These are phyloP conservation scores for Pseudozyma tsukubaensis DNA, from an alignment of 1,284 basidiomycete species.

Conservation along the genomic window DNA sequence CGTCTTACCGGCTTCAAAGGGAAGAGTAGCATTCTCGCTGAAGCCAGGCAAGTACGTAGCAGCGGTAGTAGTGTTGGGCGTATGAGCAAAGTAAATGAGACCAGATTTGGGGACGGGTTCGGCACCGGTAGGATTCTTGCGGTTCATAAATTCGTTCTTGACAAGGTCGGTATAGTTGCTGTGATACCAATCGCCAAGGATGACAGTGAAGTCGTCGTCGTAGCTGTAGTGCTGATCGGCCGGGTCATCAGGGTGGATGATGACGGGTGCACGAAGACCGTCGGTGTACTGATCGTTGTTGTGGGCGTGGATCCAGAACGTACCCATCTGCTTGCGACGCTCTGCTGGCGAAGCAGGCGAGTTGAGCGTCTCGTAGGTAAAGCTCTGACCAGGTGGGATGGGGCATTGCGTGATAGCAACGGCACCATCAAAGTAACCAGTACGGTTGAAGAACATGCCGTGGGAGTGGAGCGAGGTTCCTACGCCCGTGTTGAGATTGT, in stretches of 20 bases:
- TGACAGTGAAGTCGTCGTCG: constrained; percentile 89
- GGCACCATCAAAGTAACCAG: constrained; percentile 59
- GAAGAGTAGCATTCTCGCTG: constrained; percentile 85
- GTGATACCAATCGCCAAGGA: constrained; percentile 80
- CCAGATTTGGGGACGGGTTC: constrained; percentile 73
- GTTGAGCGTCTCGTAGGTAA: constrained; percentile 56
- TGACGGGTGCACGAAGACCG: constrained; percentile 63
- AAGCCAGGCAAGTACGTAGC: constrained; percentile 60
- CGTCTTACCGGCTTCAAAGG: constrained; percentile 69
- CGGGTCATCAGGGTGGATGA: constrained; percentile 64
- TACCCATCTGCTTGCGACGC: constrained; percentile 67
- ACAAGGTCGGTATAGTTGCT: constrained; percentile 56
- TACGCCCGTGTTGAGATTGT: constrained; percentile 54
- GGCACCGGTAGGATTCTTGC: constrained; percentile 69
- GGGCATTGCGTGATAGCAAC: constrained; percentile 65
- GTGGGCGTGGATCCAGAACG: constrained; percentile 71
- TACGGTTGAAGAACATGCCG: constrained; percentile 64
- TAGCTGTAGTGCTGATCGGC: constrained; percentile 73
- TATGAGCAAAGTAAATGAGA: constrained; percentile 82
- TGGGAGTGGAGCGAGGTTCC: constrained; percentile 65
- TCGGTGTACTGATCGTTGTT: constrained; percentile 64
- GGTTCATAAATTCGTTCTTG: constrained; percentile 76
- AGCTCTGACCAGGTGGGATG: constrained; percentile 58
- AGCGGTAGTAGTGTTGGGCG: constrained; percentile 71
- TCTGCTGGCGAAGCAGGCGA: constrained; percentile 38